Evolutionary conservation across 495 filamentous ascomycete genomes (phyloP).

Genomic region (Paragyromitra xinjiangensis): DNA sequence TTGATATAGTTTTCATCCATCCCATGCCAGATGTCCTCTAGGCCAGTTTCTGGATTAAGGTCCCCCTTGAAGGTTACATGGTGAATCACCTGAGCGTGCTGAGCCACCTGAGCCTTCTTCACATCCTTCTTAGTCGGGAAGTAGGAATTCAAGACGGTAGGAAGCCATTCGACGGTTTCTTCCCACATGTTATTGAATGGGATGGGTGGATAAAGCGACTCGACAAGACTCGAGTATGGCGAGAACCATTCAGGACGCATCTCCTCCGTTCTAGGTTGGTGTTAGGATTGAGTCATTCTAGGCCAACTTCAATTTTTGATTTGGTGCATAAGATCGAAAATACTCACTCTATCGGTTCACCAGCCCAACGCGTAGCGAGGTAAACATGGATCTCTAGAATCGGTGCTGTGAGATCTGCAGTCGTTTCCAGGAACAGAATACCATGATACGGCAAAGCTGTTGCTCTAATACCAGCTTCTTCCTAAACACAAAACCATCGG

Average conservation of each 20-base stretch:
- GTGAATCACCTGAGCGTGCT: constrained; percentile 45
- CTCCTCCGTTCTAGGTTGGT: constrained; percentile 52
- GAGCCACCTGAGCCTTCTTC: constrained; percentile 20
- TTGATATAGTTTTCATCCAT: constrained; percentile 47
- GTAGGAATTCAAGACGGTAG: constrained; percentile 37
- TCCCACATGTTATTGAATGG: constrained; percentile 55
- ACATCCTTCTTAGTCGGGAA: constrained; percentile 25
- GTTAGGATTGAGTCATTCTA: not conserved
- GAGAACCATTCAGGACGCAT: constrained; percentile 55
- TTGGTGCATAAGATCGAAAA: not conserved
- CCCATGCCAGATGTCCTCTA: constrained; percentile 55
- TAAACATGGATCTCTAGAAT: constrained; percentile 55
- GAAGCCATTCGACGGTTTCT: constrained; percentile 52
- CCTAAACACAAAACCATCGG: constrained; percentile 22
- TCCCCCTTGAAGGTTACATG: constrained; percentile 50
- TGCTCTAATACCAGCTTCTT: constrained; percentile 54
- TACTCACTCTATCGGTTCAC: constrained; percentile 50
- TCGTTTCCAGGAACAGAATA: constrained; percentile 54
- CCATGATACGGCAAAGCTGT: constrained; percentile 49
- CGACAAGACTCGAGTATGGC: constrained; percentile 12
- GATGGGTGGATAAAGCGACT: constrained; percentile 37
- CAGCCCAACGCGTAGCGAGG: constrained; percentile 48
- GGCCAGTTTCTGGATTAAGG: constrained; percentile 47
- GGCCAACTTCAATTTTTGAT: not conserved
- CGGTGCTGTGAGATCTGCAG: constrained; percentile 43